Base-by-base conservation (phyloP, 2,329 filamentous ascomycete genomes). In the Fusarium heterosporum region DNA sequence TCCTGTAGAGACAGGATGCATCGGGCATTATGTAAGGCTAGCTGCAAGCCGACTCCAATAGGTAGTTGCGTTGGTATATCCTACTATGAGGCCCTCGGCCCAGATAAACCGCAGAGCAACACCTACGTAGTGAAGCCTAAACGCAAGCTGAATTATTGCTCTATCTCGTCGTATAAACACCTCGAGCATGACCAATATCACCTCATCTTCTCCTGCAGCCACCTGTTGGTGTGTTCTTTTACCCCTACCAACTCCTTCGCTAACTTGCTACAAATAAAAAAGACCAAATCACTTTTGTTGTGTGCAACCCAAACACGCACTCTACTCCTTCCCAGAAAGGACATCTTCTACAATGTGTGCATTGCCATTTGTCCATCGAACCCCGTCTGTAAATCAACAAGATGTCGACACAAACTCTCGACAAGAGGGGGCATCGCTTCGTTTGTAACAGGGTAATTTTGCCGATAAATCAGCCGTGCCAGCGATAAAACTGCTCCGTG, bases 391-490 rank as follows among this genome's bases (percentile, higher is more conserved):
- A 72, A 32, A 16, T 72, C 66, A 16, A n/a, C 46, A 32, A 73
- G 64, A 39, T 70, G 60, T 28, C 63, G 57, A 22, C 61, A 63
- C n/a, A 72, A 51, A 14, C 56, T 60, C 55, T 70, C 64, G 7
- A 72, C 64, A 42, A 73, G 38, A 1, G 66, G 70, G 29, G 70
- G 70, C 52, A 73, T 51, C 14, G 55, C 53, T 30, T 73, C 70
- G 11, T 51, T 58, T 8, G 42, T 36, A 19, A 56, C 43, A 10
- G 66, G 61, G 26, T 70, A 72, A 4, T 72, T 72, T 22, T 69
- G 59, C 32, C 70, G 61, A 40, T 73, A 58, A 7, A 67, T 36
- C 17, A 61, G 54, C 22, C 58, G 60, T 29, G 59, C 61, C 43
- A 69, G 51, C 12, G 60, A 64, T 22, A 72, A 40, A 26, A 57